Conservation (phyloP, 345 rosid genomes). For the Excoecaria agallocha region DNA sequence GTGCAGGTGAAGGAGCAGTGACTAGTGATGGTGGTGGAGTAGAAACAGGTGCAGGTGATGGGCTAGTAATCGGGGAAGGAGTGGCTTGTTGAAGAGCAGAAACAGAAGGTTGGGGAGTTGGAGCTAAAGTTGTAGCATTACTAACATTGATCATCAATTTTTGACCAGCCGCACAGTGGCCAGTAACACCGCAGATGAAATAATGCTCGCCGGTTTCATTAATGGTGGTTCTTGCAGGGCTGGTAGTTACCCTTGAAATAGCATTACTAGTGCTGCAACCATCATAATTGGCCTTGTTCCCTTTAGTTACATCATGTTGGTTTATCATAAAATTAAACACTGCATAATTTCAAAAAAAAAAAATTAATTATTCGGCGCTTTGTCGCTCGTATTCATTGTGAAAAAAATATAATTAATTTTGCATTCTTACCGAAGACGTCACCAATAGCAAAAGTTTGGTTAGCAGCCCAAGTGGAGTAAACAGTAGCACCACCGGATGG, state of each 20-base stretch:
- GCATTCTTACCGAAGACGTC: constrained; percentile 20
- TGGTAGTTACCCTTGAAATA: no score
- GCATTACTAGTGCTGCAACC: constrained; percentile 9
- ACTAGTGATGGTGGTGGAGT: not conserved
- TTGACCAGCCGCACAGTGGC: no score
- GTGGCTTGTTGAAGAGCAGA: constrained; percentile 25
- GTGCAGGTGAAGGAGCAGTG: constrained; percentile 23
- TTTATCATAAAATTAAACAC: constrained; percentile 20
- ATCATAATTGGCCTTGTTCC: constrained; percentile 24
- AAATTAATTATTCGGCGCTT: not conserved
- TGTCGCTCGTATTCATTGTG: not conserved
- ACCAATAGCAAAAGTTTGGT: constrained; percentile 8
- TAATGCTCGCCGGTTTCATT: no score
- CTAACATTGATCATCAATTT: no score
- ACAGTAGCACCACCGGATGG: constrained; percentile 15
- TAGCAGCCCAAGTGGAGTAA: constrained; percentile 23
- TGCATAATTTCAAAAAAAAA: not conserved
- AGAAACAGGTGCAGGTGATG: constrained; percentile 3
- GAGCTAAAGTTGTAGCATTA: no score
- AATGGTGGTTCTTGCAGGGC: no score
- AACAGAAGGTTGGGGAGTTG: constrained; percentile 15
- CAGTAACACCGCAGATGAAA: no score
- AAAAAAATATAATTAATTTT: not conserved
- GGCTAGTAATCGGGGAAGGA: constrained; percentile 14
- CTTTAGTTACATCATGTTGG: constrained; percentile 23